A percentile compares a stretch with the other conserved stretches of the same genome.
phyloP scores from a whole-genome alignment of 1,139 yeast genomes.

The Pichia sp. region DNA sequence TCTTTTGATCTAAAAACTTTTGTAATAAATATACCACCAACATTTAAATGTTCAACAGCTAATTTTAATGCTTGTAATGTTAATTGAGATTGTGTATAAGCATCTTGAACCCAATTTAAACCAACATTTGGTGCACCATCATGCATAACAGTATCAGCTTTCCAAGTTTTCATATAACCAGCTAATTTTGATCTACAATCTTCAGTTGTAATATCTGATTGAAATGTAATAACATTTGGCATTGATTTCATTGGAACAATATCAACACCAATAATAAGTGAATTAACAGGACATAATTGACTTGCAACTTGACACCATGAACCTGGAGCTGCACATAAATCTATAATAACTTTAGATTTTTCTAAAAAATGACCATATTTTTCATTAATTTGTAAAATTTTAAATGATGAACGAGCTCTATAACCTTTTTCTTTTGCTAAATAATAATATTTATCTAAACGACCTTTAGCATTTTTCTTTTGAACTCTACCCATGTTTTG shows the following conservation, averaged over 20 bases:
- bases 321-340: conserved; percentile 99
- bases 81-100: conserved; percentile 93
- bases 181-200: conserved; percentile 91
- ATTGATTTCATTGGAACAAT: conserved; percentile 92
- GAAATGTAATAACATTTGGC: conserved; percentile 91
- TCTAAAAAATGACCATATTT: conserved; percentile 93
- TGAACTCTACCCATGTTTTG: conserved; percentile 66
- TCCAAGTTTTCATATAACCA: conserved; percentile 98
- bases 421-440: conserved; percentile 97
- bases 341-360: conserved; percentile 94
- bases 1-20: conserved; percentile 96
- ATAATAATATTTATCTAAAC: conserved; percentile 94
- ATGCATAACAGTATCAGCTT: conserved; percentile 94
- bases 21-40: conserved; percentile 96
- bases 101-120: conserved; percentile 98
- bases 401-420: conserved; percentile 98
- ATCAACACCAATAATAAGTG: conserved; percentile 95
- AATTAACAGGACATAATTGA: conserved; percentile 83
- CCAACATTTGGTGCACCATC: conserved; percentile 99
- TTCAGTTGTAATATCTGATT: conserved; percentile 95
- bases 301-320: conserved; percentile 99
- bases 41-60: conserved; percentile 88
- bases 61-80: conserved; percentile 87
- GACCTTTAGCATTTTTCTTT: conserved; percentile 97
- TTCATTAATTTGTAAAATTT: conserved; percentile 89